Percentiles rank a stretch among this genome's conserved stretches.
Evolutionary conservation across 2,329 filamentous ascomycete species (phyloP).

Genomic region (Aspergillus ochraceoroseus): DNA sequence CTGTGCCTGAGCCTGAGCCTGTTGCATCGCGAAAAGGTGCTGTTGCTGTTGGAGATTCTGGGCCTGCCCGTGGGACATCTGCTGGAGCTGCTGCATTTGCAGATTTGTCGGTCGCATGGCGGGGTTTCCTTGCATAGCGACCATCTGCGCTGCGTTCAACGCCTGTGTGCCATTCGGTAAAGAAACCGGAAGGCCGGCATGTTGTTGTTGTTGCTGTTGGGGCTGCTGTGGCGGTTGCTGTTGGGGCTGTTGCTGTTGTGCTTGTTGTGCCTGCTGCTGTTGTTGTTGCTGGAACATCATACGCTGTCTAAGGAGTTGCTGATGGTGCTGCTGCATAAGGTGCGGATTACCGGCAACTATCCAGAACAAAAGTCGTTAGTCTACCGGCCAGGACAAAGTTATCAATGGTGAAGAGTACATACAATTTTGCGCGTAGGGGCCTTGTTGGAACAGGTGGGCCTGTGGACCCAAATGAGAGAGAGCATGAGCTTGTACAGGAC

Average conservation of each 20-base stretch:
- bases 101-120: slow-evolving; percentile 39
- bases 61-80: slow-evolving; percentile 40
- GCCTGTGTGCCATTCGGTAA: slow-evolving; percentile 42
- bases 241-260: slow-evolving; percentile 27
- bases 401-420: slow-evolving; percentile 23
- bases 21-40: slow-evolving; percentile 36
- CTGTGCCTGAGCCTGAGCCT: slow-evolving; percentile 26
- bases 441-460: slow-evolving; percentile 52
- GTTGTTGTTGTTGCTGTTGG: slow-evolving; percentile 35
- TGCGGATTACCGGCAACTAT: slow-evolving; percentile 41
- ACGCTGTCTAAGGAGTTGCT: slow-evolving; percentile 35
- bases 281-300: slow-evolving; percentile 32
- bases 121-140: slow-evolving; percentile 42
- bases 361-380: slow-evolving; percentile 5
- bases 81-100: slow-evolving; percentile 41
- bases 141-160: slow-evolving; percentile 41
- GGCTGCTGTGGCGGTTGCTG: slow-evolving; percentile 35
- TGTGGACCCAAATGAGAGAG: slow-evolving; percentile 57
- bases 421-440: slow-evolving; percentile 43
- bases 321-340: slow-evolving; percentile 43
- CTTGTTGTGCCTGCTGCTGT: slow-evolving; percentile 33
- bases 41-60: slow-evolving; percentile 45
- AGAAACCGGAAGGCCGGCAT: slow-evolving; percentile 37
- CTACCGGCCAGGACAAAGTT: not conserved
- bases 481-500: slow-evolving; percentile 53